Evolutionary conservation across 2,329 filamentous ascomycete genomes (phyloP).

Genomic region (Botrytis medusae): DNA sequence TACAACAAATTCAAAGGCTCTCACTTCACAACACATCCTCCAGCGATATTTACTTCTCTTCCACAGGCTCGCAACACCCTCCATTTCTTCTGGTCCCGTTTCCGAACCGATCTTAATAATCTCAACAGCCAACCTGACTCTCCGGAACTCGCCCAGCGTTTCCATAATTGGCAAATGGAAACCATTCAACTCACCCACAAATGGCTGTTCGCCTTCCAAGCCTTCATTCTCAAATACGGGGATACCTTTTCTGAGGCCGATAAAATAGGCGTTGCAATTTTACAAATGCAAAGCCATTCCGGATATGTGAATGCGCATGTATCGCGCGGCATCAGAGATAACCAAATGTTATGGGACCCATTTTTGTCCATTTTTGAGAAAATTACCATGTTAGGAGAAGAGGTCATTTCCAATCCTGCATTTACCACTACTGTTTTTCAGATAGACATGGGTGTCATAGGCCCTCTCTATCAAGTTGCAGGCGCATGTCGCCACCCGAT

Average conservation of each 20-base stretch:
- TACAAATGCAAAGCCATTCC: slow-evolving; percentile 59
- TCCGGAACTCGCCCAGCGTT: slow-evolving; percentile 44
- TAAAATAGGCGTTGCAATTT: slow-evolving; percentile 54
- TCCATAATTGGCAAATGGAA: slow-evolving; percentile 38
- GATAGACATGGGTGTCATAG: slow-evolving; percentile 51
- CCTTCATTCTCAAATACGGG: slow-evolving; percentile 48
- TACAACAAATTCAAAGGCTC: slow-evolving; percentile 4
- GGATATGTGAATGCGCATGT: slow-evolving; percentile 31
- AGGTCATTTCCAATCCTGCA: slow-evolving; percentile 14
- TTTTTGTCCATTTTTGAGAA: slow-evolving; percentile 52
- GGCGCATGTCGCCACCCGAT: slow-evolving; percentile 54
- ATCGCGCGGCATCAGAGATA: not conserved
- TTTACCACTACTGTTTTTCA: not conserved
- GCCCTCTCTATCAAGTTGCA: slow-evolving; percentile 61
- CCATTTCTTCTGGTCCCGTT: slow-evolving; percentile 49
- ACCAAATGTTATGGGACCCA: slow-evolving; percentile 53
- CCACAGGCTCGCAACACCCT: slow-evolving; percentile 55
- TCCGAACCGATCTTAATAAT: slow-evolving; percentile 34
- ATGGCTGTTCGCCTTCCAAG: slow-evolving; percentile 59
- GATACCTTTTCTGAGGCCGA: slow-evolving; percentile 50
- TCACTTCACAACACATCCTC: not conserved
- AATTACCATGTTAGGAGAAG: slow-evolving; percentile 53
- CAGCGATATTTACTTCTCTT: slow-evolving; percentile 46
- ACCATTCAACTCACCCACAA: slow-evolving; percentile 49
- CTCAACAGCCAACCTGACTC: slow-evolving; percentile 41